Conservation (phyloP, 2,329 filamentous ascomycete genomes). For the Madurella mycetomatis region DNA sequence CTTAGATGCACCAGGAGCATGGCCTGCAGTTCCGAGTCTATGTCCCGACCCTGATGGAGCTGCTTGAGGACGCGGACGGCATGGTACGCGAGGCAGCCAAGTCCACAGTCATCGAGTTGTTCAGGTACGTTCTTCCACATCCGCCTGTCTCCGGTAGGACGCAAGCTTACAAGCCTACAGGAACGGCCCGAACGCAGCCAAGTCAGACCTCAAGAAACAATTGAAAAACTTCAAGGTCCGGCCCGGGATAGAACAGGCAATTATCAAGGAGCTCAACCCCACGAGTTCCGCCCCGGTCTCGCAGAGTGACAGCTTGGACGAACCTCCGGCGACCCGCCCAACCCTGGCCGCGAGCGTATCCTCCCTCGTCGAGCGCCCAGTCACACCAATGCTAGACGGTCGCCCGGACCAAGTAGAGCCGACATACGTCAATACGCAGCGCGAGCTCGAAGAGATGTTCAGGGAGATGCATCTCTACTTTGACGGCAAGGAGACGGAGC, state of each 20-base stretch:
- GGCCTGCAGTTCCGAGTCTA: constrained; percentile 77
- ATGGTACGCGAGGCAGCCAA: constrained; percentile 83
- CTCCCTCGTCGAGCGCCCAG: constrained; percentile 48
- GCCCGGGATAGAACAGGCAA: constrained; percentile 77
- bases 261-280: constrained; percentile 68
- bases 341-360: constrained; percentile 50
- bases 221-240: constrained; percentile 79
- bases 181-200: constrained; percentile 74
- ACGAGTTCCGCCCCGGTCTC: constrained; percentile 35
- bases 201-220: constrained; percentile 84
- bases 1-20: constrained; percentile 76
- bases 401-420: constrained; percentile 71
- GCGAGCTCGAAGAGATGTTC: constrained; percentile 85
- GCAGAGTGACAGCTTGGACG: constrained; percentile 37
- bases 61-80: constrained; percentile 86
- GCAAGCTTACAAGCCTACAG: constrained; percentile 37
- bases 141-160: neutral
- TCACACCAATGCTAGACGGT: constrained; percentile 59
- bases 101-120: constrained; percentile 77
- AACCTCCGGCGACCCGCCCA: constrained; percentile 31
- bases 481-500: constrained; percentile 82
- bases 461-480: constrained; percentile 76
- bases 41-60: constrained; percentile 75
- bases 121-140: constrained; percentile 52
- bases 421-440: constrained; percentile 73